phyloP scores from a whole-genome alignment of 2,329 filamentous ascomycete genomes.

The Thermothelomyces thermophilus region DNA sequence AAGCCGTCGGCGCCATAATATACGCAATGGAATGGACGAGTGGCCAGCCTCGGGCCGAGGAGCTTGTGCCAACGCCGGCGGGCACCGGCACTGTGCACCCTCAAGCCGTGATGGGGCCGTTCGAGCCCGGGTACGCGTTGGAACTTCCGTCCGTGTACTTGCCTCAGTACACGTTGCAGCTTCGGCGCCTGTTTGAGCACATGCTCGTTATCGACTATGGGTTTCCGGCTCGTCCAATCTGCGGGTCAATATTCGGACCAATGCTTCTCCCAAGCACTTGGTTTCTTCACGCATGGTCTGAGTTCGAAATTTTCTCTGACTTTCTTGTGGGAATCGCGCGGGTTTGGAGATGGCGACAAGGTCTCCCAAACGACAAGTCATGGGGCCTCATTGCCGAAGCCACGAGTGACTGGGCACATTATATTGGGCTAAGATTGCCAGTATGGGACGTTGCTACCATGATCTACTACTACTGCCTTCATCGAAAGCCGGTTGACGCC shows the following conservation, averaged over 20 bases:
- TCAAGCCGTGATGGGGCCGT: neutral
- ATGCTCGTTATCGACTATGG: slow-evolving; percentile 6
- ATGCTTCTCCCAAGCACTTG: neutral
- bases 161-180: too few relatives aligned
- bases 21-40: slow-evolving; percentile 6
- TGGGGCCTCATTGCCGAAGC: neutral
- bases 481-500: neutral
- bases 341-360: neutral
- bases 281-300: neutral
- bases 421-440: too few relatives aligned
- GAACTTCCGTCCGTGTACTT: neutral
- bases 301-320: neutral
- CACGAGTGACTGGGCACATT: too few relatives aligned
- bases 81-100: neutral
- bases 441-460: slow-evolving; percentile 9
- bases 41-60: neutral
- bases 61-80: neutral
- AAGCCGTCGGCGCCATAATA: slow-evolving; percentile 1
- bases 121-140: neutral
- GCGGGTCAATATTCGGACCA: neutral
- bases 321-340: neutral
- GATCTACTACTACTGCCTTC: slow-evolving; percentile 16
- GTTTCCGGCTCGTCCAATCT: neutral
- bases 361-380: neutral
- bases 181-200: slow-evolving; percentile 4